phyloP scores from a whole-genome alignment of 345 rosid species.

The rapeseed (Brassica napus) region DNA sequence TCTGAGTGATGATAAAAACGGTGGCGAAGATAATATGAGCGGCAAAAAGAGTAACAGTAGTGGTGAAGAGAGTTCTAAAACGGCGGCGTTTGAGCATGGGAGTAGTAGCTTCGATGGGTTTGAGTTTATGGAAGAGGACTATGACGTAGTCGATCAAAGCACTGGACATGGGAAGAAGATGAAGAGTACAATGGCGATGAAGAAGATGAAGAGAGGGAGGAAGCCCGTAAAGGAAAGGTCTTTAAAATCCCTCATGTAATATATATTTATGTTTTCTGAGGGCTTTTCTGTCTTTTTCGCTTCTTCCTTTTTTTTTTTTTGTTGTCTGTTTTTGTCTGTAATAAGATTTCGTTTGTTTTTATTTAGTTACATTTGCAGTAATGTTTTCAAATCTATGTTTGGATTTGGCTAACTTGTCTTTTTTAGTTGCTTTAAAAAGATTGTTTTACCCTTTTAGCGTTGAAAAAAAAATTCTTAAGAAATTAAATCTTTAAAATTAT shows the following conservation, averaged over 20 bases:
- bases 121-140: conserved; percentile 46
- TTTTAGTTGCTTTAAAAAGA: no score
- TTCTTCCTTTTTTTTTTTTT: neutral
- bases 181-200: conserved; percentile 24
- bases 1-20: neutral
- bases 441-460: no score
- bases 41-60: conserved; percentile 31
- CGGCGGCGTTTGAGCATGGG: conserved; percentile 26
- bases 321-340: neutral
- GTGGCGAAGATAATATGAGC: neutral
- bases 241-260: conserved; percentile 86
- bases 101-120: conserved; percentile 29
- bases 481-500: no score
- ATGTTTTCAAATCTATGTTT: neutral
- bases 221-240: conserved; percentile 89
- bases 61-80: conserved; percentile 21
- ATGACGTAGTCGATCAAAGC: conserved; percentile 39
- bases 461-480: no score
- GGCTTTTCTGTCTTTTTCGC: conserved; percentile 24
- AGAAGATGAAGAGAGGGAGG: conserved; percentile 55
- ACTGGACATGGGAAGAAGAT: conserved; percentile 22
- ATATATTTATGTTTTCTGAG: neutral
- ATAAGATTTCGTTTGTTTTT: neutral
- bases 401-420: no score
- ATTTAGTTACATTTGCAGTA: conserved; percentile 3